Conservation (phyloP, 2,329 filamentous ascomycete genomes). For the Sphaerulina musiva region DNA sequence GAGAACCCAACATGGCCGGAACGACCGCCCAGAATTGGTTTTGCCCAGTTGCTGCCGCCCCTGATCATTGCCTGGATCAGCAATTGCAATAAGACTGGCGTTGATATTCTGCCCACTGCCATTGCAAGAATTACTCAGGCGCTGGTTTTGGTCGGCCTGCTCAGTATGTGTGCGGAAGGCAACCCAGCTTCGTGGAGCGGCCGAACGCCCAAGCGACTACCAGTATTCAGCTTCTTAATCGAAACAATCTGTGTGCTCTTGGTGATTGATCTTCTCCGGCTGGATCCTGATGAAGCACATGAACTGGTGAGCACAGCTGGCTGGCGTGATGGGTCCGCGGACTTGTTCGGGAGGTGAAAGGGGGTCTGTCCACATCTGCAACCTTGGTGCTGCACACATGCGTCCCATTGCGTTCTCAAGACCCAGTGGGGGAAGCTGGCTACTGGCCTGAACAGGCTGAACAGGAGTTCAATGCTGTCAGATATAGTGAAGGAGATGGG, state of each 20-base stretch:
- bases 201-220: neutral
- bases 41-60: slow-evolving; percentile 1
- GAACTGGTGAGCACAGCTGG: slow-evolving; percentile 1
- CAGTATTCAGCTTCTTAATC: neutral
- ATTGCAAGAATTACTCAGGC: slow-evolving; percentile 5
- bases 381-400: too few species aligned
- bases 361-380: neutral
- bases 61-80: slow-evolving; percentile 8
- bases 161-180: neutral
- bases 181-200: neutral
- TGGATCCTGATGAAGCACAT: slow-evolving; percentile 4
- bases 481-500: neutral
- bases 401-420: too few species aligned
- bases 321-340: slow-evolving; percentile 1
- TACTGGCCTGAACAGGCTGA: too few species aligned
- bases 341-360: slow-evolving; percentile 3
- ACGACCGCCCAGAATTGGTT: slow-evolving; percentile 4
- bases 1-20: neutral
- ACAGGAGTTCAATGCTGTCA: too few species aligned
- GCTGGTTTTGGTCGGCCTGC: neutral
- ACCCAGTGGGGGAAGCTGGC: too few species aligned
- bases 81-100: slow-evolving; percentile 4
- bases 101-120: neutral
- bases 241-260: slow-evolving; percentile 4
- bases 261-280: slow-evolving; percentile 1